These are phyloP conservation scores for Hypoxylon sp. DNA, from an alignment of 2,329 filamentous ascomycete genomes.

Conservation along the genomic window DNA sequence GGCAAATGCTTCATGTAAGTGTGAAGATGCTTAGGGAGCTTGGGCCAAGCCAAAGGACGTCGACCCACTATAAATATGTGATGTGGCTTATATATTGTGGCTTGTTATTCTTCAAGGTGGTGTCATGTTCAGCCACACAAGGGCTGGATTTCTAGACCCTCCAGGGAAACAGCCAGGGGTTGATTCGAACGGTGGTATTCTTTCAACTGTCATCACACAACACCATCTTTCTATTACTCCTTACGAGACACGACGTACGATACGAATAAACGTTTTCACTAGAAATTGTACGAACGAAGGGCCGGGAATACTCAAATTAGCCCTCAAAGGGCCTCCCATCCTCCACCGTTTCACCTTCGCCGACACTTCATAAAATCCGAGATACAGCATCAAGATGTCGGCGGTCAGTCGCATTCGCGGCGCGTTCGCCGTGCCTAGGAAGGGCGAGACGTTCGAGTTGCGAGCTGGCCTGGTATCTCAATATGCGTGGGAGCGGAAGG, in stretches of 20 bases:
- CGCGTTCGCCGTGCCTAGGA: conserved; percentile 92
- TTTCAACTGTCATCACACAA: conserved; percentile 25
- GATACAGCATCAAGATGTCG: conserved; percentile 69
- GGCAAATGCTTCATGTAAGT: neutral
- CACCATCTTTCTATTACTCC: conserved; percentile 10
- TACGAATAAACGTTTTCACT: conserved; percentile 15
- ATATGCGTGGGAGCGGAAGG: conserved; percentile 99
- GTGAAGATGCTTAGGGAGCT: conserved; percentile 1
- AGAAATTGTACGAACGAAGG: conserved; percentile 11
- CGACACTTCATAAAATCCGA: conserved; percentile 24
- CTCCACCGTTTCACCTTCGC: conserved; percentile 29
- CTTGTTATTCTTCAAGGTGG: neutral
- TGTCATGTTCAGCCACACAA: conserved; percentile 9
- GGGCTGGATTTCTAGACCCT: conserved; percentile 7
- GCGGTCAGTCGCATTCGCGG: conserved; percentile 96
- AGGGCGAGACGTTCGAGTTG: conserved; percentile 98
- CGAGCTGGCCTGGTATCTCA: conserved; percentile 96
- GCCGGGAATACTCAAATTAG: conserved; percentile 48
- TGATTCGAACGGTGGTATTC: conserved; percentile 30
- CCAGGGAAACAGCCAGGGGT: conserved; percentile 31
- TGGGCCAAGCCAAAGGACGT: neutral
- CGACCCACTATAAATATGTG: neutral
- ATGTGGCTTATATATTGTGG: neutral
- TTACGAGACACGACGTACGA: conserved; percentile 18
- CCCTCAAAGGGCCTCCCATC: conserved; percentile 50